phyloP scores from a whole-genome alignment of 495 filamentous ascomycete species.

The Lasiosphaeria miniovina region DNA sequence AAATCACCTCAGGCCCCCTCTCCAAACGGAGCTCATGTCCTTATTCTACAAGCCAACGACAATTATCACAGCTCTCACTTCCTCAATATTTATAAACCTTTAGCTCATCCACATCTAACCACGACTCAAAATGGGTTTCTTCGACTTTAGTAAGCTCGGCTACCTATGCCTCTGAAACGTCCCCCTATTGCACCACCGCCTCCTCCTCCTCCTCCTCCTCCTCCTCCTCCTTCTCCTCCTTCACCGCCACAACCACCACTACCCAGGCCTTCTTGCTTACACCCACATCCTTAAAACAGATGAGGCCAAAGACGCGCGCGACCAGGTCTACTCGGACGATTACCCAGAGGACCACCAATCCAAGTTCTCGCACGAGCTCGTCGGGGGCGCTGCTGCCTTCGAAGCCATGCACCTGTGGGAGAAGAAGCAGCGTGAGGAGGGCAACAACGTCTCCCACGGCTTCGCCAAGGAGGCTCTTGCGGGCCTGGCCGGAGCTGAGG shows the following conservation, averaged over 20 bases:
- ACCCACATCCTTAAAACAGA: constrained; percentile 16
- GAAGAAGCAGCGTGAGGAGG: constrained; percentile 68
- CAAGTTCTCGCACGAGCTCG: constrained; percentile 67
- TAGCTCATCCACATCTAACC: constrained; percentile 8
- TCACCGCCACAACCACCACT: background rate
- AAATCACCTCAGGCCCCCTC: background rate
- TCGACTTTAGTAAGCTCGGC: constrained; percentile 36
- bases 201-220: background rate
- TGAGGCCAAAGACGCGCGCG: constrained; percentile 52
- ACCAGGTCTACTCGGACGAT: constrained; percentile 53
- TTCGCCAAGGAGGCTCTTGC: constrained; percentile 77
- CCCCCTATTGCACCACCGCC: background rate
- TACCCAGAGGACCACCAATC: constrained; percentile 48
- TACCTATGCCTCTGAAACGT: background rate
- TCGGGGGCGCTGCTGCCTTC: constrained; percentile 75
- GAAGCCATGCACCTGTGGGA: constrained; percentile 79
- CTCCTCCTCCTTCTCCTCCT: constrained; percentile 1
- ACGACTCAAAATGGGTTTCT: constrained; percentile 31
- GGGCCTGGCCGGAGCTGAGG: constrained; percentile 67
- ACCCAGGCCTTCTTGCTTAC: background rate
- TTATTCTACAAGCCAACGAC: background rate
- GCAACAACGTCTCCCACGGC: constrained; percentile 65
- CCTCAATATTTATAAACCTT: constrained; percentile 1
- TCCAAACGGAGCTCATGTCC: background rate
- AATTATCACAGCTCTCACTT: background rate